These are phyloP conservation scores for Huiozyma sinensis DNA, from an alignment of 805 yeast species.

Conservation along the genomic window DNA sequence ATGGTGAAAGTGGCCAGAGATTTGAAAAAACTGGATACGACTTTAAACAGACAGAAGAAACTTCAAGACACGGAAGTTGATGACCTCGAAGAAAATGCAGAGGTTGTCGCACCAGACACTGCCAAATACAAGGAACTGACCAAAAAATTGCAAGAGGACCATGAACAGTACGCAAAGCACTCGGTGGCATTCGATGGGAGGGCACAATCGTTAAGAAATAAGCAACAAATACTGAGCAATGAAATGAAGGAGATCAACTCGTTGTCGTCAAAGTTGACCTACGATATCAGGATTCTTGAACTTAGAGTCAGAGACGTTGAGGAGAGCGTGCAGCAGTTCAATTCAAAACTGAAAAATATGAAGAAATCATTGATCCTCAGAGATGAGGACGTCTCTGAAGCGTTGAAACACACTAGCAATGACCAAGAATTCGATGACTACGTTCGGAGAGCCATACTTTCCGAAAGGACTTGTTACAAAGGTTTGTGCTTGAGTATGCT, in stretches of 20 bases:
- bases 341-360: slow-evolving; percentile 16
- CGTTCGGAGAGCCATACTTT: slow-evolving; percentile 7
- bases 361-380: slow-evolving; percentile 9
- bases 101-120: not conserved
- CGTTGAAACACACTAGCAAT: slow-evolving; percentile 6
- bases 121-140: not conserved
- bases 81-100: not conserved
- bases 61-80: slow-evolving; percentile 1
- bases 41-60: slow-evolving; percentile 7
- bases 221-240: slow-evolving; percentile 27
- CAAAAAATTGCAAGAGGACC: not conserved
- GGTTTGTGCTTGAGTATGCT: slow-evolving; percentile 11
- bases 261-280: slow-evolving; percentile 49
- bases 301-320: slow-evolving; percentile 60
- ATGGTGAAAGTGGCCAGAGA: slow-evolving; percentile 23
- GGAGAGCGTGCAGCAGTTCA: slow-evolving; percentile 42
- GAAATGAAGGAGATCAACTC: slow-evolving; percentile 43
- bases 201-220: slow-evolving; percentile 16
- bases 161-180: slow-evolving; percentile 4
- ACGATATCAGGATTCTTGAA: slow-evolving; percentile 51
- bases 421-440: slow-evolving; percentile 13
- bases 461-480: slow-evolving; percentile 12
- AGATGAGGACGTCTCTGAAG: slow-evolving; percentile 3
- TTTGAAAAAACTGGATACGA: slow-evolving; percentile 11
- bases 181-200: slow-evolving; percentile 13